Evolutionary conservation across 768 basidiomycete genomes (phyloP), one percentile per base, ranked within the genome.

Genomic region (Suillus brevipes): DNA sequence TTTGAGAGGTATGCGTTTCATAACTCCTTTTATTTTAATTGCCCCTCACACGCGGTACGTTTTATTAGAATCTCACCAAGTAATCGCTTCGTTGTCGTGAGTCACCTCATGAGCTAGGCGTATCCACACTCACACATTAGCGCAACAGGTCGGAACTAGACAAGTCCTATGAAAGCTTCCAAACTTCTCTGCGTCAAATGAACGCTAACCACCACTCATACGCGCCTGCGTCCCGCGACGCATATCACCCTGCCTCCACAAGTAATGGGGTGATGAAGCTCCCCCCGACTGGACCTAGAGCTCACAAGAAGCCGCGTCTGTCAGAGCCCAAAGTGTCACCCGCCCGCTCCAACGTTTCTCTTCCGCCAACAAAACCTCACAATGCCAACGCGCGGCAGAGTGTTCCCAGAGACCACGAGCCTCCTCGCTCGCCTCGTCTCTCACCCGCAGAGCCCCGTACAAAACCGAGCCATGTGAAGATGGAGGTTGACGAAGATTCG

Each of bases 221-320:
- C 45, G 77, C 72, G 79, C 86, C 53, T 52, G 66, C 75, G 6
- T 82, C 85, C 56, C 84, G 82, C 31, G 80, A 81, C 61, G 70
- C 78, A 25, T 83, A 85, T 69, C 78, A 83, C 65, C 69, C 59
- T n/a, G 63, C 59, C n/a, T 66, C 75, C 9, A 69, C 68, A 28
- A 69, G 78, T 63, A 77, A 78, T 60, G 78, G 78, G 14, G 63
- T 77, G 67, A 69, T 66, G 65, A 91, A 87, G 73, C 81, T 79
- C 4, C 89, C 85, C 8, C 92, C 92, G 0, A 94, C 91, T 0
- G 92, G 87, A 13, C 92, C 92, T 3, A 85, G 92, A 62, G 89
- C 90, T 31, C 82, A 90, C 76, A 94, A 94, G 81, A 91, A 90
- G 71, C 87, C 86, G 18, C 88, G 92, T 13, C 77, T 92, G 6